A percentile compares a stretch with the other conserved stretches of the same genome.
Evolutionary conservation across 495 filamentous ascomycete species (phyloP).

Genomic region (Aspergillus homomorphus): DNA sequence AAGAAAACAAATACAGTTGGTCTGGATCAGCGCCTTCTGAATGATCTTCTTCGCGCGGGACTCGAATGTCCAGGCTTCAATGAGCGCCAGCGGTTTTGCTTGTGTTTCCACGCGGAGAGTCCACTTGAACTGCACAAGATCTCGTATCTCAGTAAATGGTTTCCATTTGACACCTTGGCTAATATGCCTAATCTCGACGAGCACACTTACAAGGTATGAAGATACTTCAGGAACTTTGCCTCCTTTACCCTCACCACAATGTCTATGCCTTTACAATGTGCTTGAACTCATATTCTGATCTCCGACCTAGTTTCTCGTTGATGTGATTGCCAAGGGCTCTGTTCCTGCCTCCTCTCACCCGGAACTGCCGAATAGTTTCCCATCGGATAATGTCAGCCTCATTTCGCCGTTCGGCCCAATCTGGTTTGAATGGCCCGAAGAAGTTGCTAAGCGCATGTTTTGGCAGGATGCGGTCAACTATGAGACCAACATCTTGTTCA

Average conservation of each 20-base stretch:
- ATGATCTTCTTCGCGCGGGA: conserved; percentile 55
- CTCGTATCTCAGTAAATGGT: conserved; percentile 26
- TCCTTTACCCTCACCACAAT: background rate
- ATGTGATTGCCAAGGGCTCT: conserved; percentile 27
- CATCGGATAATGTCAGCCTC: conserved; percentile 11
- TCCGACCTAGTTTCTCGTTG: conserved; percentile 26
- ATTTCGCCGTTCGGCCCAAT: conserved; percentile 28
- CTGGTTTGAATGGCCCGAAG: conserved; percentile 31
- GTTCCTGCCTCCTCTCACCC: conserved; percentile 6
- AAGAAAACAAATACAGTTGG: conserved; percentile 32
- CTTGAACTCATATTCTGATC: background rate
- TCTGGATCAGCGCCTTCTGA: conserved; percentile 53
- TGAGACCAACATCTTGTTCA: conserved; percentile 22
- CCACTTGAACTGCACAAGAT: conserved; percentile 18
- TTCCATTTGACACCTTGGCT: conserved; percentile 38
- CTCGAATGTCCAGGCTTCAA: conserved; percentile 64
- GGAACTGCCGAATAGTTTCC: conserved; percentile 21
- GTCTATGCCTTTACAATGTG: background rate
- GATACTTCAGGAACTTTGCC: too few relatives aligned
- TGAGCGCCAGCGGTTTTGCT: conserved; percentile 48
- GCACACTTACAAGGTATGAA: conserved; percentile 29
- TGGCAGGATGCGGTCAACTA: conserved; percentile 25
- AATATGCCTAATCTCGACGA: conserved; percentile 29
- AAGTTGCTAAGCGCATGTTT: conserved; percentile 9
- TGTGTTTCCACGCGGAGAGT: conserved; percentile 25